Conservation (phyloP, 805 yeast species). For the Yamadazyma scolyti region DNA sequence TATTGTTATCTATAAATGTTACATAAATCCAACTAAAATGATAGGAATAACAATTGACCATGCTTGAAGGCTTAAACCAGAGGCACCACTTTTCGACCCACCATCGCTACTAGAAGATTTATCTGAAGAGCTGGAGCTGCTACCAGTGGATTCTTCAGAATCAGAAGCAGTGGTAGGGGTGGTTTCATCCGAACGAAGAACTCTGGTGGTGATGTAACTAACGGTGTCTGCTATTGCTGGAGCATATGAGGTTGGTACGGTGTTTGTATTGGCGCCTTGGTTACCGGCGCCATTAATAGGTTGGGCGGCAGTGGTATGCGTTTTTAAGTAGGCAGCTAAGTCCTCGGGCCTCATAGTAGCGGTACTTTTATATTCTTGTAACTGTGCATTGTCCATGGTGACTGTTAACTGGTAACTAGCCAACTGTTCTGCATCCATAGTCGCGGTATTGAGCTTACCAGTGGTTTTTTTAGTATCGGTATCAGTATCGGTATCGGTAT, state of each 20-base stretch:
- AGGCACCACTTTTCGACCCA: not conserved
- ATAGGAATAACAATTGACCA: no score
- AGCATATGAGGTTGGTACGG: constrained; percentile 10
- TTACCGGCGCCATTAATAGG: constrained; percentile 15
- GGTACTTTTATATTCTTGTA: constrained; percentile 6
- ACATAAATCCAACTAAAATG: no score
- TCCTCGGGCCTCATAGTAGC: constrained; percentile 8
- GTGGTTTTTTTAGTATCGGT: constrained; percentile 4
- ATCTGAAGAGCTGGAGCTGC: constrained; percentile 4
- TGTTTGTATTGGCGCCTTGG: constrained; percentile 13
- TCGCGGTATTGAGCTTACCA: constrained; percentile 13
- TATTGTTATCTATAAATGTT: no score
- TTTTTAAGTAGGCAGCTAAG: constrained; percentile 6
- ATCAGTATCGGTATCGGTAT: constrained; percentile 6
- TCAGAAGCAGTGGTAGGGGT: constrained; percentile 2
- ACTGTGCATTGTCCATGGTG: constrained; percentile 8
- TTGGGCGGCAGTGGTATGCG: constrained; percentile 12
- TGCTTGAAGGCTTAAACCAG: no score
- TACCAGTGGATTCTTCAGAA: not conserved
- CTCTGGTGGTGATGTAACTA: constrained; percentile 30
- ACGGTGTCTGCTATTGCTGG: constrained; percentile 17
- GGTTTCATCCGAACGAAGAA: constrained; percentile 18
- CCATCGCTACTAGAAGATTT: no score
- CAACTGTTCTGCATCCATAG: constrained; percentile 12
- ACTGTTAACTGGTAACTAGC: constrained; percentile 7